A percentile compares a stretch with the other conserved stretches of the same genome.
Conservation (phyloP, 306 rosid genomes). For the Acacia acuminata region DNA sequence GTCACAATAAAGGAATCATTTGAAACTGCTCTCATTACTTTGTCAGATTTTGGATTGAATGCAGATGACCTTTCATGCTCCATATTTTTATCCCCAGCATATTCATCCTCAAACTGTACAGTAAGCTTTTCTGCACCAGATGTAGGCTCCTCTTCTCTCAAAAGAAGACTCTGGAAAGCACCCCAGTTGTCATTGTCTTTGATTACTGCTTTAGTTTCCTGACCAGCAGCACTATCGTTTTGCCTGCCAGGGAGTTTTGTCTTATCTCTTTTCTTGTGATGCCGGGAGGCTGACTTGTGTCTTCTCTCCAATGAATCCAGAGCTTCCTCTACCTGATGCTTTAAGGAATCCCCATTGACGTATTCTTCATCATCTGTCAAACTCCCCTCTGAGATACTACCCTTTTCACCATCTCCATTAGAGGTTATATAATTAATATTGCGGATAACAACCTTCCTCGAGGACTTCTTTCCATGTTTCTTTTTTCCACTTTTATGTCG, state of each 20-base stretch:
- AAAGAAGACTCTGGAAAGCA: slow-evolving; percentile 90
- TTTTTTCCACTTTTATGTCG: slow-evolving; percentile 48
- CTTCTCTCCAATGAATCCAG: slow-evolving; percentile 79
- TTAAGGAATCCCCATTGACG: slow-evolving; percentile 73
- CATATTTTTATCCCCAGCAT: slow-evolving; percentile 36
- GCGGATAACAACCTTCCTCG: slow-evolving; percentile 92
- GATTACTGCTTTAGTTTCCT: slow-evolving; percentile 22
- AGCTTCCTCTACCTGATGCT: slow-evolving; percentile 86
- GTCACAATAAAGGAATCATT: slow-evolving; percentile 69
- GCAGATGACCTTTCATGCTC: slow-evolving; percentile 49
- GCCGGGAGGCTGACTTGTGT: slow-evolving; percentile 60
- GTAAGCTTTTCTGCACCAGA: slow-evolving; percentile 39
- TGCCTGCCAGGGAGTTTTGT: slow-evolving; percentile 33
- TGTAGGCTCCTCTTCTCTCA: slow-evolving; percentile 68
- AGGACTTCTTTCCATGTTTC: slow-evolving; percentile 73
- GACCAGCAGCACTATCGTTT: slow-evolving; percentile 44
- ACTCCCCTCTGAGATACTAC: slow-evolving; percentile 63
- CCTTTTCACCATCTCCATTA: slow-evolving; percentile 72
- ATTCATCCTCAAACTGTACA: slow-evolving; percentile 50
- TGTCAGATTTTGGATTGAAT: slow-evolving; percentile 41
- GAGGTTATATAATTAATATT: slow-evolving; percentile 95
- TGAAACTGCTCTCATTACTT: slow-evolving; percentile 46
- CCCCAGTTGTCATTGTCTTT: slow-evolving; percentile 71
- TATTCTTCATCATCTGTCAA: slow-evolving; percentile 66
- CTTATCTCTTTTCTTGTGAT: slow-evolving; percentile 54